phyloP scores from a whole-genome alignment of 2,329 filamentous ascomycete species.

The Colletotrichum plurivorum region DNA sequence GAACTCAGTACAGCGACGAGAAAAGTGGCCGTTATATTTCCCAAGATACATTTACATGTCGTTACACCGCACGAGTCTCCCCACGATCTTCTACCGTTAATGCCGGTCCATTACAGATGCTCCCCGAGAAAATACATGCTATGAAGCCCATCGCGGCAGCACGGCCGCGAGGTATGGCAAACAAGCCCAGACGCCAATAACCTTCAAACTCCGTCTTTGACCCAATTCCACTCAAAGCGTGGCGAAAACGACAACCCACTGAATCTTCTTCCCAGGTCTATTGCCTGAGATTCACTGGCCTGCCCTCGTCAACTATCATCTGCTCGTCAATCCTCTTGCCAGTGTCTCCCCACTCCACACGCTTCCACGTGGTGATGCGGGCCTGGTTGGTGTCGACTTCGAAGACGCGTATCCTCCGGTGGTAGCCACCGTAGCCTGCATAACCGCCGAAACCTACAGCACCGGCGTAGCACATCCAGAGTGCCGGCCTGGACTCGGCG shows the following conservation, averaged over 20 bases:
- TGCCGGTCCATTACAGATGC: conserved; percentile 19
- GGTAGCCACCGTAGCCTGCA: conserved; percentile 88
- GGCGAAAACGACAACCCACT: background rate
- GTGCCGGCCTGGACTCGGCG: conserved; percentile 70
- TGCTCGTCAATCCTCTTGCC: conserved; percentile 71
- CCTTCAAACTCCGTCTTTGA: conserved; percentile 16
- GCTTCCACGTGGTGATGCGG: conserved; percentile 92
- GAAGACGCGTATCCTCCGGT: conserved; percentile 88
- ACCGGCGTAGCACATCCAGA: conserved; percentile 99
- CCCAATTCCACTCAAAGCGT: background rate
- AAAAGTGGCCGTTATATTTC: conserved; percentile 1
- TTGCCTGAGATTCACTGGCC: conserved; percentile 46
- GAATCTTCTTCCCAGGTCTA: background rate
- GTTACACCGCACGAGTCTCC: conserved; percentile 1
- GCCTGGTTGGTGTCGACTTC: conserved; percentile 94
- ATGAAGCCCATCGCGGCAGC: conserved; percentile 8
- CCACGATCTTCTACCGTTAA: background rate
- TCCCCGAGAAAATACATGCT: conserved; percentile 24
- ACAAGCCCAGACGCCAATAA: conserved; percentile 29
- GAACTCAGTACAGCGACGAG: background rate
- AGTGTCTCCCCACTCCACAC: conserved; percentile 78
- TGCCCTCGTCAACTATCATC: conserved; percentile 76
- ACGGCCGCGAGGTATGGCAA: conserved; percentile 1
- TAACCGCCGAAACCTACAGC: conserved; percentile 95
- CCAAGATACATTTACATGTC: conserved; percentile 21